phyloP scores from a whole-genome alignment of 2,329 filamentous ascomycete genomes.

The Aspergillus fructus region DNA sequence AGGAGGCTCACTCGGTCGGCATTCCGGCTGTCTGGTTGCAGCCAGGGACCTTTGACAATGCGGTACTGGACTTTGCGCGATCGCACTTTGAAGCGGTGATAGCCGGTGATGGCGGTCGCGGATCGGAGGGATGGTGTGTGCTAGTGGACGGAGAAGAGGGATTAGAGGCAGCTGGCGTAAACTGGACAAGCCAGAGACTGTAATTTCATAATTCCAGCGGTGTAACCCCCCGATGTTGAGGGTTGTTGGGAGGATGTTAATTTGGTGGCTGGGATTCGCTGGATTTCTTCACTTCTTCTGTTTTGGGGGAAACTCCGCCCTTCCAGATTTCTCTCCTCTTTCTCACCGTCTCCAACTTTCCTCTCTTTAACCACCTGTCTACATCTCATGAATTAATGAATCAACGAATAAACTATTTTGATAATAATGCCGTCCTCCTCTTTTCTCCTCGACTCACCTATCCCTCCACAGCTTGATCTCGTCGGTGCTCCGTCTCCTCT shows the following conservation, averaged over 20 bases:
- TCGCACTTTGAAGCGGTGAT: slow-evolving; percentile 68
- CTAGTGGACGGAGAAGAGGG: slow-evolving; percentile 74
- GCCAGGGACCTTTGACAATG: slow-evolving; percentile 81
- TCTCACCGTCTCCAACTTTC: slow-evolving; percentile 2
- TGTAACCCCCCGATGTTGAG: neutral
- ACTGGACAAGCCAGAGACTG: slow-evolving; percentile 44
- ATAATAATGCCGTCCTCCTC: slow-evolving; percentile 28
- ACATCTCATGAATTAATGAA: slow-evolving; percentile 10
- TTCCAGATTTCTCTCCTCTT: slow-evolving; percentile 2
- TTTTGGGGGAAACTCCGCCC: slow-evolving; percentile 5
- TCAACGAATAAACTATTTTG: neutral
- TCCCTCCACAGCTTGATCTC: slow-evolving; percentile 40
- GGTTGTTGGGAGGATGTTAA: neutral
- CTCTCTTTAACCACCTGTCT: neutral
- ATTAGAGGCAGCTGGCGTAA: slow-evolving; percentile 57
- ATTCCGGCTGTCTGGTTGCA: slow-evolving; percentile 82
- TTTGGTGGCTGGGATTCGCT: slow-evolving; percentile 13
- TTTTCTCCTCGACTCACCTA: slow-evolving; percentile 35
- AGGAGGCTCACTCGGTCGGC: slow-evolving; percentile 73
- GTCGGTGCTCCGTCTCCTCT: slow-evolving; percentile 38
- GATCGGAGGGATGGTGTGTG: slow-evolving; percentile 80
- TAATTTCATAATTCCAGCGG: slow-evolving; percentile 17
- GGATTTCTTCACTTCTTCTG: slow-evolving; percentile 2
- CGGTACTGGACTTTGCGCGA: slow-evolving; percentile 68
- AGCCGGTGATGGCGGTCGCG: slow-evolving; percentile 64